Evolutionary conservation across 1,284 basidiomycete genomes (phyloP).

Genomic region (Leccinum pachyderme): DNA sequence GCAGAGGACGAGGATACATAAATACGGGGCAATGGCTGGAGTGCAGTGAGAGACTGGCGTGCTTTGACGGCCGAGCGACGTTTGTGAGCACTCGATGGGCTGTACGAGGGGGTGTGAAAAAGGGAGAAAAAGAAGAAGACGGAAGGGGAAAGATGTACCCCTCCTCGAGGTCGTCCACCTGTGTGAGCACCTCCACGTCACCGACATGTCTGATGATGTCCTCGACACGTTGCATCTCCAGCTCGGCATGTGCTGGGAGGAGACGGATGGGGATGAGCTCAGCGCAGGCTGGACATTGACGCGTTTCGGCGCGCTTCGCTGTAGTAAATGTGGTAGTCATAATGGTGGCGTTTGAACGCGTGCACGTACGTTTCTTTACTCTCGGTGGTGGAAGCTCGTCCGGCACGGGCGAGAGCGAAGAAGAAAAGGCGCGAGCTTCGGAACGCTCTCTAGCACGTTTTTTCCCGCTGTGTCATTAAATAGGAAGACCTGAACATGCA

Average conservation of each 20-base stretch:
- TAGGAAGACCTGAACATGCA: neutral
- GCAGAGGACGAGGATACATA: constrained; percentile 3
- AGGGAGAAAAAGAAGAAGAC: neutral
- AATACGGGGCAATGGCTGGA: constrained; percentile 24
- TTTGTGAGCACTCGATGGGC: constrained; percentile 38
- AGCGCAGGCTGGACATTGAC: constrained; percentile 67
- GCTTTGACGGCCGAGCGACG: constrained; percentile 67
- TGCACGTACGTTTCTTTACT: constrained; percentile 31
- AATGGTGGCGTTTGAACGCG: constrained; percentile 25
- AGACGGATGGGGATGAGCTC: constrained; percentile 70
- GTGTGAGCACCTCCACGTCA: constrained; percentile 42
- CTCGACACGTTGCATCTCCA: constrained; percentile 67
- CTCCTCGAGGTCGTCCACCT: constrained; percentile 45
- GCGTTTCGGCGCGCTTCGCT: constrained; percentile 72
- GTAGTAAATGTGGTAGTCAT: constrained; percentile 39
- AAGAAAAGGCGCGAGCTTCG: constrained; percentile 14
- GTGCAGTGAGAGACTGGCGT: constrained; percentile 48
- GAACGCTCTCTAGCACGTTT: constrained; percentile 20
- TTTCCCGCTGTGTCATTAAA: constrained; percentile 22
- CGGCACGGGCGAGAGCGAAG: constrained; percentile 31
- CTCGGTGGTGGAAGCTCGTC: constrained; percentile 9
- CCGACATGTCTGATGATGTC: constrained; percentile 63
- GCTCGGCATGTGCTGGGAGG: constrained; percentile 55
- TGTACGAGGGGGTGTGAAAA: constrained; percentile 11
- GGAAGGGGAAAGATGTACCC: constrained; percentile 32